Percentiles rank a stretch among this genome's conserved stretches.
Conservation (phyloP, 139 green algal species). For the Chlamydomonas asymmetrica region DNA sequence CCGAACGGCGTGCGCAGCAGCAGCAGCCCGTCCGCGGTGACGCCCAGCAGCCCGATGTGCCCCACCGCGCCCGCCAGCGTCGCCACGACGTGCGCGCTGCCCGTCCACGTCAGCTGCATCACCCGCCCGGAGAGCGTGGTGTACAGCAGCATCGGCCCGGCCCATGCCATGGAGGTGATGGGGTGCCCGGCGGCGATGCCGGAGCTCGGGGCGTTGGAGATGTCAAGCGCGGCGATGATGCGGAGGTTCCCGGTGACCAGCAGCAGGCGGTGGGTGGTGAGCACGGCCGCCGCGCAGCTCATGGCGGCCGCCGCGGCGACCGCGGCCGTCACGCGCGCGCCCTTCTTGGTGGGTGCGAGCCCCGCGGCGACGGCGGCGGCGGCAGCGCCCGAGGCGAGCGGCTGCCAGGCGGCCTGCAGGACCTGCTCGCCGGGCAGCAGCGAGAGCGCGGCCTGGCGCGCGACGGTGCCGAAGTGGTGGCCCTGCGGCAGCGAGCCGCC, state of each 20-base stretch:
- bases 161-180: constrained; percentile 53
- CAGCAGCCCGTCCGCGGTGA: constrained; percentile 44
- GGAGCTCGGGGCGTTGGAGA: too few species aligned
- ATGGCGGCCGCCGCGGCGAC: constrained; percentile 7
- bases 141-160: constrained; percentile 46
- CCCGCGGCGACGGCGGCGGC: too few species aligned
- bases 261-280: constrained; percentile 51
- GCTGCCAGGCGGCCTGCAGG: constrained; percentile 43
- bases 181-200: too few species aligned
- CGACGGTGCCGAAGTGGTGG: constrained; percentile 17
- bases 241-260: constrained; percentile 35
- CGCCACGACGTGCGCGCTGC: constrained; percentile 32
- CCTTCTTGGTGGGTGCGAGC: neutral
- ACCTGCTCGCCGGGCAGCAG: constrained; percentile 38
- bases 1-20: constrained; percentile 31
- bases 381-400: neutral
- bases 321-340: neutral
- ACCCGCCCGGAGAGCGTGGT: constrained; percentile 40
- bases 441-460: constrained; percentile 27
- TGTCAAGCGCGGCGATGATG: neutral
- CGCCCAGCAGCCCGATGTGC: constrained; percentile 34
- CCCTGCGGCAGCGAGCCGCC: neutral
- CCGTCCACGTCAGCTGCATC: constrained; percentile 52
- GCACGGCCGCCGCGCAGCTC: constrained; percentile 42
- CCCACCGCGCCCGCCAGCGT: constrained; percentile 17